Conservation (phyloP, 192 early-diverging fungal species). For the Spizellomyces sp. region DNA sequence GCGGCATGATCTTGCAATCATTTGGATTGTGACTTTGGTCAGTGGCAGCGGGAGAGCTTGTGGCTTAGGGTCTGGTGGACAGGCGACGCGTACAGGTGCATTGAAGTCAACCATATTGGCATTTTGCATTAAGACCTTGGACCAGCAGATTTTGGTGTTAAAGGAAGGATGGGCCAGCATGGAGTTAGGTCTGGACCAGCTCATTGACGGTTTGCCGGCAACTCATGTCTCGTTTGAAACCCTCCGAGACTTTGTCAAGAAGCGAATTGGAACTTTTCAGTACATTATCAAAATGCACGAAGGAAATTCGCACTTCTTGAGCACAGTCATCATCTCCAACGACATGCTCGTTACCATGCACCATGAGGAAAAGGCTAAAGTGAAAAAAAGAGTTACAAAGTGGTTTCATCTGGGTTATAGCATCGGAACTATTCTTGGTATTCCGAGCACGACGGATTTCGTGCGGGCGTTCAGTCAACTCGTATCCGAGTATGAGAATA, state of each 20-base stretch:
- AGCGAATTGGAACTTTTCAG: constrained; percentile 23
- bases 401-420: constrained; percentile 42
- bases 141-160: no score
- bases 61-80: no score
- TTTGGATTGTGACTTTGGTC: no score
- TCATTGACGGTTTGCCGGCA: background rate
- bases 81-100: no score
- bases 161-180: no score
- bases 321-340: constrained; percentile 13
- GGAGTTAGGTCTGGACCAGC: no score
- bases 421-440: constrained; percentile 36
- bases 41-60: no score
- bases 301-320: constrained; percentile 26
- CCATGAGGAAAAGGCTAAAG: constrained; percentile 8
- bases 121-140: no score
- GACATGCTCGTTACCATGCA: constrained; percentile 8
- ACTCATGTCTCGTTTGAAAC: background rate
- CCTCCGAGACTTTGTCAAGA: constrained; percentile 10
- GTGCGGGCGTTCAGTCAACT: constrained; percentile 40
- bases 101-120: no score
- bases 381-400: constrained; percentile 15
- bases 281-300: constrained; percentile 24
- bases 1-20: no score
- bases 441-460: constrained; percentile 37
- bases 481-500: constrained; percentile 38